Percentiles rank a stretch among this genome's conserved stretches.
Evolutionary conservation across 805 yeast genomes (phyloP).

Genomic region (Zygotorulaspora florentina): DNA sequence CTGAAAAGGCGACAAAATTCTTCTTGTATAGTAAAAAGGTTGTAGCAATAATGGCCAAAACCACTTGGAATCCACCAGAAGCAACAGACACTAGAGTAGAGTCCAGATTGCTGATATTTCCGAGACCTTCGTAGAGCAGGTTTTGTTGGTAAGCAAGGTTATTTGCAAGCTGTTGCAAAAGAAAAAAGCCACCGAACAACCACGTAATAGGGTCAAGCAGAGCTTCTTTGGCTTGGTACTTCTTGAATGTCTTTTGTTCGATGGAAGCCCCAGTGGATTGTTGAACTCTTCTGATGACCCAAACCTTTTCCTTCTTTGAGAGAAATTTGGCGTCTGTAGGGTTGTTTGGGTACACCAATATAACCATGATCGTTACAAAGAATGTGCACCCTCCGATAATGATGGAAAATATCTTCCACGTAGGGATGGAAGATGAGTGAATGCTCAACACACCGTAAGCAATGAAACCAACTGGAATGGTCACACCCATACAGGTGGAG

Average conservation of each 20-base stretch:
- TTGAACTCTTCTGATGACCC: constrained; percentile 45
- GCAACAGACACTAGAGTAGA: constrained; percentile 54
- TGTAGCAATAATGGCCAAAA: constrained; percentile 41
- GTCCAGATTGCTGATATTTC: constrained; percentile 41
- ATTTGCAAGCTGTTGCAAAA: constrained; percentile 49
- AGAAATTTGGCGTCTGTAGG: constrained; percentile 51
- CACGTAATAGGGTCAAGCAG: constrained; percentile 47
- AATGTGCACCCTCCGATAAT: constrained; percentile 55
- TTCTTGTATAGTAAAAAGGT: constrained; percentile 32
- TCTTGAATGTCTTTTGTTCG: constrained; percentile 46
- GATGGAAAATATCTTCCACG: constrained; percentile 55
- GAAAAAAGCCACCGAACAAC: constrained; percentile 40
- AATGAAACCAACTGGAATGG: constrained; percentile 51
- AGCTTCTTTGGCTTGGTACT: constrained; percentile 47
- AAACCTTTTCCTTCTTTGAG: constrained; percentile 46
- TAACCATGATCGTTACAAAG: constrained; percentile 34
- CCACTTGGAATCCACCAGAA: constrained; percentile 45
- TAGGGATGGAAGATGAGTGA: constrained; percentile 22
- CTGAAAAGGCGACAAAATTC: constrained; percentile 39
- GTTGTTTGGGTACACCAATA: constrained; percentile 49
- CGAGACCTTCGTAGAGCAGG: constrained; percentile 44
- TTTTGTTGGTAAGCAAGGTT: constrained; percentile 52
- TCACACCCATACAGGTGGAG: constrained; percentile 46
- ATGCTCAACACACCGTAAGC: constrained; percentile 38
- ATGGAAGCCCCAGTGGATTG: constrained; percentile 39